Percentiles rank a stretch among this genome's conserved stretches.
Conservation (phyloP, 2,329 filamentous ascomycete genomes). For the Dactylonectria estremocensis region DNA sequence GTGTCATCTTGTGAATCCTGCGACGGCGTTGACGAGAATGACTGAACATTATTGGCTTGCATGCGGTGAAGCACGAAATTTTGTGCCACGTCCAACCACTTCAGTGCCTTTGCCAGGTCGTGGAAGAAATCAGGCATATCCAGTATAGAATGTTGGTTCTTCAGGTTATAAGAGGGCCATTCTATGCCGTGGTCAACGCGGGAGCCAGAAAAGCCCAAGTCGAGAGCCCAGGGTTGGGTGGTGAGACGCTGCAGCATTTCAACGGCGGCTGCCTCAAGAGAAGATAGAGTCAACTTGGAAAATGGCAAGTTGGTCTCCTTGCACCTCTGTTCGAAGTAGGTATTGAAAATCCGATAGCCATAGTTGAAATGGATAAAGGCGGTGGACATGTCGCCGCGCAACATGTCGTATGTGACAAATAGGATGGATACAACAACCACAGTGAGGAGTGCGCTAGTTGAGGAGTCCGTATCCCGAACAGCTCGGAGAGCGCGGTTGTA, state of each 20-base stretch:
- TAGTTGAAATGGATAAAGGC: conserved; percentile 41
- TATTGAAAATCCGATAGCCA: conserved; percentile 36
- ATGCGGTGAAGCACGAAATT: conserved; percentile 32
- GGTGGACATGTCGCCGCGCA: conserved; percentile 37
- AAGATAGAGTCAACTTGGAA: conserved; percentile 28
- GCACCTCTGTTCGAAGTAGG: conserved; percentile 37
- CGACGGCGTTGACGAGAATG: not conserved
- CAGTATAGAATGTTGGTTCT: conserved; percentile 28
- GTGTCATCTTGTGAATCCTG: not conserved
- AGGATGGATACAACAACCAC: conserved; percentile 42
- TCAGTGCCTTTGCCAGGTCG: conserved; percentile 34
- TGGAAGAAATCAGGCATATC: conserved; percentile 38
- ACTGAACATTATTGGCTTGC: not conserved
- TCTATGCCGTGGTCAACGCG: conserved; percentile 12
- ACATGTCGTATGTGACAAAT: conserved; percentile 42
- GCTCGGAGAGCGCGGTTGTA: conserved; percentile 40
- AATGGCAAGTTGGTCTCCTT: conserved; percentile 32
- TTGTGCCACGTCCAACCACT: conserved; percentile 41
- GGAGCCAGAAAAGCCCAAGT: conserved; percentile 27
- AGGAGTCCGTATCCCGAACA: conserved; percentile 18
- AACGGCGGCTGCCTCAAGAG: conserved; percentile 36
- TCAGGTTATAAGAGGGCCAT: conserved; percentile 14
- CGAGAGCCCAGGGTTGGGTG: conserved; percentile 41
- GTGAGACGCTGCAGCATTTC: conserved; percentile 43
- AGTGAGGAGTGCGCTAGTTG: conserved; percentile 24